Percentiles rank a stretch among this genome's conserved stretches.
phyloP scores from a whole-genome alignment of 495 filamentous ascomycete genomes.

The Pseudoneurospora amorphoporcata region DNA sequence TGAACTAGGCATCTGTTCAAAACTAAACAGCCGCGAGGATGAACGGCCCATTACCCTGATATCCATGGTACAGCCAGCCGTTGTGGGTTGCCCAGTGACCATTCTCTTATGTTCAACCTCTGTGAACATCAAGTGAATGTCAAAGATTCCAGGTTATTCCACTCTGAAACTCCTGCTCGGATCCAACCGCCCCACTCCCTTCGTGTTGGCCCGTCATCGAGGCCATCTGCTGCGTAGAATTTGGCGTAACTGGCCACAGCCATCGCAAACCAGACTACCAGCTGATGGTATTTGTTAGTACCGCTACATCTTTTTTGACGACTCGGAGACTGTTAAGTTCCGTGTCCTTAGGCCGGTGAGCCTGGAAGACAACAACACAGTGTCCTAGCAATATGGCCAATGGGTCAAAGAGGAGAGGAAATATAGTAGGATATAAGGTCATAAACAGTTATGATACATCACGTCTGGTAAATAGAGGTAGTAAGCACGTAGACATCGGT shows the following conservation, averaged over 20 bases:
- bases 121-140: not conserved
- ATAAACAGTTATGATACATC: not conserved
- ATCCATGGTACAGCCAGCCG: not conserved
- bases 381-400: accelerated
- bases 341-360: not conserved
- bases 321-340: not conserved
- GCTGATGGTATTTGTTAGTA: not conserved
- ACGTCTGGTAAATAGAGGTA: not conserved
- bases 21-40: not conserved
- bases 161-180: not conserved
- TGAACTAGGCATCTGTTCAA: not conserved
- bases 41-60: not conserved
- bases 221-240: not conserved
- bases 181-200: not conserved
- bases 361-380: not conserved
- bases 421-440: not conserved
- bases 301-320: not conserved
- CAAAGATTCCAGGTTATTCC: not conserved
- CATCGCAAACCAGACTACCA: too few relatives aligned
- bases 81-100: not conserved
- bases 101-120: not conserved
- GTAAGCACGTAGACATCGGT: not conserved
- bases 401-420: accelerated
- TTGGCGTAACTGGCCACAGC: not conserved
- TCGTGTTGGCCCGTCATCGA: not conserved